A percentile compares a stretch with the other conserved stretches of the same genome.
These are phyloP conservation scores for Didymella sp. DNA, from an alignment of 2,329 filamentous ascomycete species.

Conservation along the genomic window DNA sequence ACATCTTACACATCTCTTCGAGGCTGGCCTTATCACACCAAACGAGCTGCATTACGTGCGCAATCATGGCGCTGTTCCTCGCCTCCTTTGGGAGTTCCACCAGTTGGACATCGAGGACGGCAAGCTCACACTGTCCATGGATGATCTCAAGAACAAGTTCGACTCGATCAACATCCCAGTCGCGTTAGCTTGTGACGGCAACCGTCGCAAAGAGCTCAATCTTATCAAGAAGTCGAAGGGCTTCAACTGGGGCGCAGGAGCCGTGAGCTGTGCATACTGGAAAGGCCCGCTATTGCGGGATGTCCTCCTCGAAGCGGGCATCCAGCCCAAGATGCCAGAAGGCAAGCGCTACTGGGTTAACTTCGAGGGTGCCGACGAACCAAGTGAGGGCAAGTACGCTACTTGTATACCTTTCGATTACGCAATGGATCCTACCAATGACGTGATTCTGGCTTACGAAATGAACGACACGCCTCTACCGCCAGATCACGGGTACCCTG, in stretches of 20 bases:
- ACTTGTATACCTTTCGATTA: constrained; percentile 53
- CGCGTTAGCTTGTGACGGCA: constrained; percentile 64
- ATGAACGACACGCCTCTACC: constrained; percentile 56
- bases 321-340: constrained; percentile 28
- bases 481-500: constrained; percentile 57
- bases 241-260: constrained; percentile 64
- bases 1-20: constrained; percentile 52
- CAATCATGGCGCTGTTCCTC: constrained; percentile 62
- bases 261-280: constrained; percentile 58
- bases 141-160: constrained; percentile 56
- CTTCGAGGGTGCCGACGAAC: constrained; percentile 59
- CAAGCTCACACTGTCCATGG: constrained; percentile 51
- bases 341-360: constrained; percentile 54
- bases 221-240: constrained; percentile 59
- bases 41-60: constrained; percentile 61
- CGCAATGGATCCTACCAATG: constrained; percentile 16
- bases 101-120: constrained; percentile 55
- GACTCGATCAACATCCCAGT: constrained; percentile 60
- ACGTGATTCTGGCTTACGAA: constrained; percentile 38
- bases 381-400: constrained; percentile 60
- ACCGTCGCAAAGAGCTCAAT: constrained; percentile 63
- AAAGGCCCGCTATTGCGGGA: constrained; percentile 52
- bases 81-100: constrained; percentile 59
- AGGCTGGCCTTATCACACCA: constrained; percentile 59
- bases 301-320: constrained; percentile 55